Conservation (phyloP, 164 flowering plant genomes). For the Vitis cinerea region DNA sequence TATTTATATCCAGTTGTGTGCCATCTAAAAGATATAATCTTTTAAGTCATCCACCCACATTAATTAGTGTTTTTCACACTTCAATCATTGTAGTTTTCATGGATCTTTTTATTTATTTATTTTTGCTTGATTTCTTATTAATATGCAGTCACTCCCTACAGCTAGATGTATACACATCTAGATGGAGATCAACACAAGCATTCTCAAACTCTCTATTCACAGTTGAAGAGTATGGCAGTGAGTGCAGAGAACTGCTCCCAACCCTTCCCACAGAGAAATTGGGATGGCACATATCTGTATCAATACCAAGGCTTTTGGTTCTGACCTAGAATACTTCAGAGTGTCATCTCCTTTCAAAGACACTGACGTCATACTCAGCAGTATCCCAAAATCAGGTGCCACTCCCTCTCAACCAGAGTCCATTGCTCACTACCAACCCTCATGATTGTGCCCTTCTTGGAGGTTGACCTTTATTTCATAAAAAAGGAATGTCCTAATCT, state of each 20-base stretch:
- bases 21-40: too few species aligned
- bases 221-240: constrained; percentile 2
- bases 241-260: constrained; percentile 19
- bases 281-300: constrained; percentile 36
- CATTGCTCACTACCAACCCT: constrained; percentile 18
- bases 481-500: constrained; percentile 5
- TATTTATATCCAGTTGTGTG: too few species aligned
- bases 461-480: constrained; percentile 6
- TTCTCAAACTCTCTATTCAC: too few species aligned
- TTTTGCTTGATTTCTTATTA: too few species aligned
- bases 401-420: constrained; percentile 7
- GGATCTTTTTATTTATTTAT: too few species aligned
- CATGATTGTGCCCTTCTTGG: constrained; percentile 21
- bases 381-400: constrained; percentile 40
- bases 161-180: too few species aligned
- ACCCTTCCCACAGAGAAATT: constrained; percentile 42
- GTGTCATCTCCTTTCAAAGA: constrained; percentile 25
- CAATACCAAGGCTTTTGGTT: constrained; percentile 56
- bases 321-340: constrained; percentile 35
- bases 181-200: too few species aligned
- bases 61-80: too few species aligned
- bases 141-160: too few species aligned
- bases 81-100: too few species aligned
- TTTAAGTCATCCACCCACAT: too few species aligned
- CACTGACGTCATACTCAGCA: constrained; percentile 23